phyloP scores from a whole-genome alignment of 1,139 yeast species.

The Arxiozyma slooffiae region DNA sequence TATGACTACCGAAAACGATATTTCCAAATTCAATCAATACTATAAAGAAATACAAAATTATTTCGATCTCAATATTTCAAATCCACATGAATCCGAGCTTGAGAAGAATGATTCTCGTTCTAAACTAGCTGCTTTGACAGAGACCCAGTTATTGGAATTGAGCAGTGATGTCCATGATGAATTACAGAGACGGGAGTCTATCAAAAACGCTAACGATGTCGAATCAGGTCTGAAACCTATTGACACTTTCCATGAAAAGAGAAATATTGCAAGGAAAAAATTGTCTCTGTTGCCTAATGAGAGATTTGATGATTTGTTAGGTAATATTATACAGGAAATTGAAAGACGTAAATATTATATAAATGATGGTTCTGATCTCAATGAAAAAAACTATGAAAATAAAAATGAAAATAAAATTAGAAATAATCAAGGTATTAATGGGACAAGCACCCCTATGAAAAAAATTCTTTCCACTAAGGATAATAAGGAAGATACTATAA shows the following conservation, averaged over 20 bases:
- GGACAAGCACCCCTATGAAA: not conserved
- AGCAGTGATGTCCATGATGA: slow-evolving; percentile 17
- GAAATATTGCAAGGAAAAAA: slow-evolving; percentile 92
- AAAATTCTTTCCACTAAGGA: not conserved
- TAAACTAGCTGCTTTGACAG: slow-evolving; percentile 11
- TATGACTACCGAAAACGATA: not conserved
- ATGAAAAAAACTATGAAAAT: not conserved
- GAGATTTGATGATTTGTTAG: slow-evolving; percentile 83
- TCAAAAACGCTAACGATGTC: not conserved
- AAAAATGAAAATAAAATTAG: not conserved
- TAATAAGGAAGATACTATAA: slow-evolving; percentile 22
- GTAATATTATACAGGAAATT: slow-evolving; percentile 79
- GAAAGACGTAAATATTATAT: slow-evolving; percentile 58
- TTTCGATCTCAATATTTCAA: not conserved
- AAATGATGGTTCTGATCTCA: not conserved
- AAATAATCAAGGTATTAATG: not conserved
- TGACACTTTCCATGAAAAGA: slow-evolving; percentile 54
- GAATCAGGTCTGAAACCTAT: not conserved
- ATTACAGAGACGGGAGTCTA: slow-evolving; percentile 11
- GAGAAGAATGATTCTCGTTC: slow-evolving; percentile 9
- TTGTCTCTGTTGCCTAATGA: slow-evolving; percentile 72
- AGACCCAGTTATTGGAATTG: slow-evolving; percentile 14
- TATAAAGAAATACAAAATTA: slow-evolving; percentile 1
- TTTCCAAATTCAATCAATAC: not conserved
- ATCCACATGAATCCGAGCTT: not conserved